These are phyloP conservation scores for Leucocoprinus birnbaumii DNA, from an alignment of 768 basidiomycete species.

Conservation along the genomic window DNA sequence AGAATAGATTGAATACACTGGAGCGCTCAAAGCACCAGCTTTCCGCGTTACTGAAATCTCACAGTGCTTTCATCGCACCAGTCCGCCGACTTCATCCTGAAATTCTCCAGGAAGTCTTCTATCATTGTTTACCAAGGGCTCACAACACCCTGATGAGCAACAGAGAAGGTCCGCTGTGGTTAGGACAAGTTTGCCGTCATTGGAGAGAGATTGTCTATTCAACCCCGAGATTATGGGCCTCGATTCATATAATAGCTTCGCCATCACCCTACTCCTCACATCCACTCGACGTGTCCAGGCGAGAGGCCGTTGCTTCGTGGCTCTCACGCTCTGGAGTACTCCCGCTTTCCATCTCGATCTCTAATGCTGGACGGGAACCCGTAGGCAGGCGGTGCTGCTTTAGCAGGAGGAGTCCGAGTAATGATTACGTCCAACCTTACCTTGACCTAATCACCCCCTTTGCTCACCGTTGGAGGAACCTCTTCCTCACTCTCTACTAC, in stretches of 20 bases:
- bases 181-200: conserved; percentile 17
- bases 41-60: background rate
- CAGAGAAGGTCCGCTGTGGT: conserved; percentile 17
- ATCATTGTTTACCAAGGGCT: conserved; percentile 14
- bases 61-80: conserved; percentile 12
- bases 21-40: background rate
- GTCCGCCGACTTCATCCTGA: conserved; percentile 17
- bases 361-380: background rate
- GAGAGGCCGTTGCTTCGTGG: conserved; percentile 3
- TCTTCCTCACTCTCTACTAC: background rate
- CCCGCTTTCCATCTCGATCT: conserved; percentile 9
- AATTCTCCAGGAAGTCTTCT: conserved; percentile 20
- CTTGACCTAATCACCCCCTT: conserved; percentile 1
- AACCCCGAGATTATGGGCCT: conserved; percentile 22
- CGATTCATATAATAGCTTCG: conserved; percentile 15
- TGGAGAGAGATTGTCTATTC: conserved; percentile 20
- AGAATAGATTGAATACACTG: background rate
- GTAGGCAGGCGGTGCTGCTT: background rate
- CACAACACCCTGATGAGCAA: conserved; percentile 15
- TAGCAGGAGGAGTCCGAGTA: background rate
- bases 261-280: conserved; percentile 6
- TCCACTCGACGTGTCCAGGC: background rate
- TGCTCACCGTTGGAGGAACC: conserved; percentile 1
- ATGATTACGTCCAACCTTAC: background rate
- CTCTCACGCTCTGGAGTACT: conserved; percentile 10